Conservation (phyloP, 176 grass and related monocot genomes). For the Carex littledalei region DNA sequence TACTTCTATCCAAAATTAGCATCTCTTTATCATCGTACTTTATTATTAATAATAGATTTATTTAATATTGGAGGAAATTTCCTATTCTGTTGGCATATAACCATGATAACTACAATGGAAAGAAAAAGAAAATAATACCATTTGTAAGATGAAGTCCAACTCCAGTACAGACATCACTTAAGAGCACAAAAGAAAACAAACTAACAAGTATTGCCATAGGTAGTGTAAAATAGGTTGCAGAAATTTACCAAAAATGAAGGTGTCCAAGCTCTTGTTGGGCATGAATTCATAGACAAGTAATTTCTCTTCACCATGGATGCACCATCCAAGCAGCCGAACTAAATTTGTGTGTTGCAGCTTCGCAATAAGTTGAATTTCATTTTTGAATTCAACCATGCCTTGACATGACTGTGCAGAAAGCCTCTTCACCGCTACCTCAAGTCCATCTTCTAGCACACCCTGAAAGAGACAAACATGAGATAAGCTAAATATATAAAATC, state of each 20-base stretch:
- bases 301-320: slow-evolving; percentile 35
- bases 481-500: neutral
- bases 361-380: slow-evolving; percentile 39
- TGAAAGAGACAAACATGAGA: neutral
- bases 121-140: no score
- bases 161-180: neutral
- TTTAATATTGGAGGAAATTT: no score
- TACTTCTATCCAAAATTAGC: no score
- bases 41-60: no score
- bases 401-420: slow-evolving; percentile 29
- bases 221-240: neutral
- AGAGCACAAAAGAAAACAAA: neutral
- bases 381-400: slow-evolving; percentile 43
- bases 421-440: slow-evolving; percentile 37
- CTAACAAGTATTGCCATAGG: neutral
- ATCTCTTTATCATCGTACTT: no score
- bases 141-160: neutral
- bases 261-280: slow-evolving; percentile 36
- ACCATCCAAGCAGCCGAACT: slow-evolving; percentile 37
- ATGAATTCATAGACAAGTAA: slow-evolving; percentile 47
- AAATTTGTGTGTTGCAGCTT: slow-evolving; percentile 42
- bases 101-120: neutral
- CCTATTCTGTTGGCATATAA: no score
- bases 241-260: slow-evolving; percentile 37
- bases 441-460: slow-evolving; percentile 18